Evolutionary conservation across 805 yeast species (phyloP).

Genomic region (Lipomyces starkeyi): DNA sequence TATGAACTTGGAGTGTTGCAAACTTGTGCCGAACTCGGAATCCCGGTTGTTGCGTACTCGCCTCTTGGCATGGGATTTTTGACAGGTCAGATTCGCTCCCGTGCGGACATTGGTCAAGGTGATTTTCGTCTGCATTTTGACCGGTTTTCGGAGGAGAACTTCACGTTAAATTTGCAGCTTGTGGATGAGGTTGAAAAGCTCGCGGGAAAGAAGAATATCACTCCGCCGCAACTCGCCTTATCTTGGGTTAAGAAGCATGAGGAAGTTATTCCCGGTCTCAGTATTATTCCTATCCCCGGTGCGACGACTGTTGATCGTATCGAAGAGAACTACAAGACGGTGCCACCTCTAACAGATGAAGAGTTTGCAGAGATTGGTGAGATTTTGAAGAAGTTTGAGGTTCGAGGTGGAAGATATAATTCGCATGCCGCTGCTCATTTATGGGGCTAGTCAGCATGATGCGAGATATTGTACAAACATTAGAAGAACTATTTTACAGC

Average conservation of each 20-base stretch:
- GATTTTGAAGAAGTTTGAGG: slow-evolving; percentile 52
- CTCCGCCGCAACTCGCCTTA: slow-evolving; percentile 72
- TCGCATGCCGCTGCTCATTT: slow-evolving; percentile 36
- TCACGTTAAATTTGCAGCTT: slow-evolving; percentile 57
- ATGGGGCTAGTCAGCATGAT: slow-evolving; percentile 43
- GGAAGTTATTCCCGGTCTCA: slow-evolving; percentile 51
- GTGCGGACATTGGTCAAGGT: slow-evolving; percentile 57
- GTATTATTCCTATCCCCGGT: slow-evolving; percentile 80
- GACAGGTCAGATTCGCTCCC: slow-evolving; percentile 62
- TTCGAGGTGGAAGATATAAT: slow-evolving; percentile 65
- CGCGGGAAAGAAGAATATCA: slow-evolving; percentile 54
- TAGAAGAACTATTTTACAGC: background rate
- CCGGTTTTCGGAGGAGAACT: slow-evolving; percentile 64
- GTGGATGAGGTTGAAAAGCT: slow-evolving; percentile 57
- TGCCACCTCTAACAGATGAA: slow-evolving; percentile 54
- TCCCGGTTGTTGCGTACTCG: slow-evolving; percentile 80
- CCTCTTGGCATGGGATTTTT: slow-evolving; percentile 83
- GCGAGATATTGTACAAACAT: background rate
- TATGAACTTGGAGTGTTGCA: slow-evolving; percentile 66
- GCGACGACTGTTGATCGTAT: slow-evolving; percentile 66
- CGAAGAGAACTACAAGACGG: slow-evolving; percentile 58
- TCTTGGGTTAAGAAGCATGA: slow-evolving; percentile 63
- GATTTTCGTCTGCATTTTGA: slow-evolving; percentile 63
- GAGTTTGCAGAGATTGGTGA: slow-evolving; percentile 62
- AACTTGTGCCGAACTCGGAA: slow-evolving; percentile 59